A percentile compares a stretch with the other conserved stretches of the same genome.
Conservation (phyloP, 179 eudicot species). For the Silene vulgaris region DNA sequence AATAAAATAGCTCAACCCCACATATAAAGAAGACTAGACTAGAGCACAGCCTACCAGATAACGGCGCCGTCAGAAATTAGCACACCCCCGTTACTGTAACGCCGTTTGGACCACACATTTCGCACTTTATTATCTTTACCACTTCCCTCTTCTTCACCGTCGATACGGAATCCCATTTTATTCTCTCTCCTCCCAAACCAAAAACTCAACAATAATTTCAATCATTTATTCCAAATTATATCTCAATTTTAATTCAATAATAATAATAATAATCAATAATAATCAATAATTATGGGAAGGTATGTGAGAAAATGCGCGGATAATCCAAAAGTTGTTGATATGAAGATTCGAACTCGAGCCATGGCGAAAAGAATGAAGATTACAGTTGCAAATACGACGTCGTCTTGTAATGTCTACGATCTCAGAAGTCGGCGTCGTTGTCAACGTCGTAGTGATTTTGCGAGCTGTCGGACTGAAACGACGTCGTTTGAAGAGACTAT, state of each 20-base stretch:
- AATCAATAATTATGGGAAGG: slow-evolving; percentile 32
- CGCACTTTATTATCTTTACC: slow-evolving; percentile 3
- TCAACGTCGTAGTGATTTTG: background rate
- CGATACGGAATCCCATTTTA: slow-evolving; percentile 28
- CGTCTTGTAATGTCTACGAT: slow-evolving; percentile 27
- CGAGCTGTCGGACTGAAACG: background rate
- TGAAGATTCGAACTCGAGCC: slow-evolving; percentile 35
- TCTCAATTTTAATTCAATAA: background rate
- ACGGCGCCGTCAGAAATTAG: slow-evolving; percentile 44
- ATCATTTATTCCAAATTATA: no score
- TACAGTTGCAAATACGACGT: slow-evolving; percentile 20
- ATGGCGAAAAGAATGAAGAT: slow-evolving; percentile 31
- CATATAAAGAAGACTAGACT: no score
- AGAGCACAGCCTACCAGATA: slow-evolving; percentile 17
- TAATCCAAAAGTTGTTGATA: slow-evolving; percentile 37
- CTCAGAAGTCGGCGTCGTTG: slow-evolving; percentile 35
- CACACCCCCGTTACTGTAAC: slow-evolving; percentile 27
- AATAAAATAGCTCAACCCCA: background rate
- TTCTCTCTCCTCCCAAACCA: slow-evolving; percentile 17
- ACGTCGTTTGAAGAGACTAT: slow-evolving; percentile 5
- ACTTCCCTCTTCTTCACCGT: slow-evolving; percentile 26
- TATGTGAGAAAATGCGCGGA: slow-evolving; percentile 37
- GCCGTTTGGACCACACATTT: slow-evolving; percentile 26
- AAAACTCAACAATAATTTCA: background rate
- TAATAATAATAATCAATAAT: no score